phyloP scores from a whole-genome alignment of 805 yeast genomes.

The Myxozyma monticola region DNA sequence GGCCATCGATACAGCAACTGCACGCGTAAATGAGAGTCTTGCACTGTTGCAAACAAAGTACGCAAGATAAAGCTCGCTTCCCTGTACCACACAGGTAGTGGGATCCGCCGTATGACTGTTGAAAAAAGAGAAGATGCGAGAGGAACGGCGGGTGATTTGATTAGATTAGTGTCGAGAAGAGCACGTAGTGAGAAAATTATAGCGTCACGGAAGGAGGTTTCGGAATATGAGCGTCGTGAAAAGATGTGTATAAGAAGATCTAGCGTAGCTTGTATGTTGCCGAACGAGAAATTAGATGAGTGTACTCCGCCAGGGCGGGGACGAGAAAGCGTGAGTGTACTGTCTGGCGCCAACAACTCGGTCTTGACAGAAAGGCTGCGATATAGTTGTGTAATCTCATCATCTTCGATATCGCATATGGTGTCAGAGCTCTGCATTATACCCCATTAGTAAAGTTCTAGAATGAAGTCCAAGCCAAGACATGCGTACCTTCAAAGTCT shows the following conservation, averaged over 20 bases:
- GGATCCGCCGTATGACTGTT: constrained; percentile 1
- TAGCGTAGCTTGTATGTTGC: constrained; percentile 2
- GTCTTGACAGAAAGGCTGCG: too few species aligned
- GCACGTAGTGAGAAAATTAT: constrained; percentile 9
- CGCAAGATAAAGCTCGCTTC: neutral
- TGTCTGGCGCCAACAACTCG: too few species aligned
- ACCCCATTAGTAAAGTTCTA: too few species aligned
- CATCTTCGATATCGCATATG: too few species aligned
- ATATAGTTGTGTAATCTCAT: too few species aligned
- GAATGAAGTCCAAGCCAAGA: too few species aligned
- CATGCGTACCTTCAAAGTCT: neutral
- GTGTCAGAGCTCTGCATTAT: too few species aligned
- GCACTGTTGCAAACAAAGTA: constrained; percentile 3
- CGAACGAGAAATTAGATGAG: neutral
- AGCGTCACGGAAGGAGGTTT: neutral
- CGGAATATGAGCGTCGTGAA: neutral
- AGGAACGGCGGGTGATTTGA: neutral
- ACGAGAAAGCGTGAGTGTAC: too few species aligned
- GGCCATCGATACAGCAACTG: constrained; percentile 10
- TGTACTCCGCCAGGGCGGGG: too few species aligned
- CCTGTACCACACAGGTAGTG: constrained; percentile 3
- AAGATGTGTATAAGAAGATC: neutral
- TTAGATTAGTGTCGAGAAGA: constrained; percentile 9
- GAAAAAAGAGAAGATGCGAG: constrained; percentile 6
- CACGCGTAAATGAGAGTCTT: constrained; percentile 4